Percentiles rank a stretch among this genome's conserved stretches.
Conservation (phyloP, 225 moss, liverwort and hornwort species). For the Asterella californica region DNA sequence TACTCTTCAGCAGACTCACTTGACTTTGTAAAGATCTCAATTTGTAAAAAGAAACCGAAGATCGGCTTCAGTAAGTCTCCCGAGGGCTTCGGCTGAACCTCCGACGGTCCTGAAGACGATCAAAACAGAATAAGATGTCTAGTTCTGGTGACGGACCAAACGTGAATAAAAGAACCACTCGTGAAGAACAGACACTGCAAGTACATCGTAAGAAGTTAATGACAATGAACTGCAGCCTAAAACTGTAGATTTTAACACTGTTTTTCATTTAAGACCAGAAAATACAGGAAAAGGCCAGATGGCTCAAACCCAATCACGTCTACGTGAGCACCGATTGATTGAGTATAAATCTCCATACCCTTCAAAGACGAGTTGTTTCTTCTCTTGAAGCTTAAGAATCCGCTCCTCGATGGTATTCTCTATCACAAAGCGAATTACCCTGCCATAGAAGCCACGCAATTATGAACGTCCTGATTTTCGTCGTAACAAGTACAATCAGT, state of each 20-base stretch:
- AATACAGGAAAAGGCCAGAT: not conserved
- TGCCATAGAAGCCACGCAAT: slow-evolving; percentile 14
- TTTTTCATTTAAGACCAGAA: not conserved
- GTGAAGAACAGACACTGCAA: not conserved
- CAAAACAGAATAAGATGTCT: not conserved
- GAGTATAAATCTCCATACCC: slow-evolving; percentile 34
- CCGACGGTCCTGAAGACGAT: slow-evolving; percentile 49
- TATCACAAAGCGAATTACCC: slow-evolving; percentile 57
- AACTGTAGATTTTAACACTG: not conserved
- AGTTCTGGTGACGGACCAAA: no score
- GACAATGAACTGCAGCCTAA: not conserved
- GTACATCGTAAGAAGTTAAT: not conserved
- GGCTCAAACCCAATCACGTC: not conserved
- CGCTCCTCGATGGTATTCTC: slow-evolving; percentile 69
- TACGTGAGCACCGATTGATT: no score
- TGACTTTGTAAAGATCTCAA: slow-evolving; percentile 7
- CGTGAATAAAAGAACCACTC: not conserved
- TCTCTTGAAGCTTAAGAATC: slow-evolving; percentile 61
- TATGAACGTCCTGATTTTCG: not conserved
- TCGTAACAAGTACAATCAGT: not conserved
- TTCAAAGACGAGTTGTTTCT: slow-evolving; percentile 70
- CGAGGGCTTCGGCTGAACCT: slow-evolving; percentile 52
- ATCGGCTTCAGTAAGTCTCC: slow-evolving; percentile 53
- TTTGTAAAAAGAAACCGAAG: slow-evolving; percentile 53
- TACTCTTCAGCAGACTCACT: not conserved